A percentile compares a stretch with the other conserved stretches of the same genome.
These are phyloP conservation scores for Keithomyces neogunnii DNA, from an alignment of 2,329 filamentous ascomycete genomes.

Conservation along the genomic window DNA sequence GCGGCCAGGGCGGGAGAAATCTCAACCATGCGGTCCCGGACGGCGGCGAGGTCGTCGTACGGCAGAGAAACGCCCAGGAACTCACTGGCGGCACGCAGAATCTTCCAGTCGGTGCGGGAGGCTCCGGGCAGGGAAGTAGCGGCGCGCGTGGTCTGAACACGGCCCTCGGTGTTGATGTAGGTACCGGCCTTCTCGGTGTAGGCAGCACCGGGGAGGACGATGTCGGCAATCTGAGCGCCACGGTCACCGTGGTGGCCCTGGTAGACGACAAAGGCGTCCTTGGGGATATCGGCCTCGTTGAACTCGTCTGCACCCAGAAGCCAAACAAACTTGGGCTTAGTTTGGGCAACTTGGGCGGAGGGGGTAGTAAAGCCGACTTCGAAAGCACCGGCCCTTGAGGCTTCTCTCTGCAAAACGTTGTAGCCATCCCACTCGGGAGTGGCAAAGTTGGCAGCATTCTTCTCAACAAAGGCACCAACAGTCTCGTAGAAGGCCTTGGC, in stretches of 20 bases:
- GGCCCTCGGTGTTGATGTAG: slow-evolving; percentile 96
- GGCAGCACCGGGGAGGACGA: slow-evolving; percentile 86
- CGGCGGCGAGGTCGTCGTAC: slow-evolving; percentile 83
- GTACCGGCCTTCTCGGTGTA: slow-evolving; percentile 97
- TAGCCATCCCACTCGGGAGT: slow-evolving; percentile 94
- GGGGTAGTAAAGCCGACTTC: slow-evolving; percentile 92
- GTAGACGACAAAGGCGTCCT: slow-evolving; percentile 94
- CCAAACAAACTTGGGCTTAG: slow-evolving; percentile 92
- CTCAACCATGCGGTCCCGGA: slow-evolving; percentile 90
- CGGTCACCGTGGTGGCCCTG: slow-evolving; percentile 96
- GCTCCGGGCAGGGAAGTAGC: slow-evolving; percentile 85
- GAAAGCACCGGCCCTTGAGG: slow-evolving; percentile 86
- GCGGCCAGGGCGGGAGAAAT: slow-evolving; percentile 83
- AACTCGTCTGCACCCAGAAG: slow-evolving; percentile 93
- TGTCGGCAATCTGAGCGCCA: slow-evolving; percentile 85
- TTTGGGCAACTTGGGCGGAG: slow-evolving; percentile 71
- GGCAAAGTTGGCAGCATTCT: slow-evolving; percentile 80
- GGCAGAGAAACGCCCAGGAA: slow-evolving; percentile 81
- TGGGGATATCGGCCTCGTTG: slow-evolving; percentile 75
- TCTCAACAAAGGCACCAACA: slow-evolving; percentile 84
- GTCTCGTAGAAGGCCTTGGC: slow-evolving; percentile 90
- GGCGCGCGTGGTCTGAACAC: slow-evolving; percentile 86
- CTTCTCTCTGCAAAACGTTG: slow-evolving; percentile 90
- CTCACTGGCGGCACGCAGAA: slow-evolving; percentile 85
- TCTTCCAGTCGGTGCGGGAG: slow-evolving; percentile 96